These are phyloP conservation scores for Nakazawaea populi DNA, from an alignment of 805 yeast species.

Conservation along the genomic window DNA sequence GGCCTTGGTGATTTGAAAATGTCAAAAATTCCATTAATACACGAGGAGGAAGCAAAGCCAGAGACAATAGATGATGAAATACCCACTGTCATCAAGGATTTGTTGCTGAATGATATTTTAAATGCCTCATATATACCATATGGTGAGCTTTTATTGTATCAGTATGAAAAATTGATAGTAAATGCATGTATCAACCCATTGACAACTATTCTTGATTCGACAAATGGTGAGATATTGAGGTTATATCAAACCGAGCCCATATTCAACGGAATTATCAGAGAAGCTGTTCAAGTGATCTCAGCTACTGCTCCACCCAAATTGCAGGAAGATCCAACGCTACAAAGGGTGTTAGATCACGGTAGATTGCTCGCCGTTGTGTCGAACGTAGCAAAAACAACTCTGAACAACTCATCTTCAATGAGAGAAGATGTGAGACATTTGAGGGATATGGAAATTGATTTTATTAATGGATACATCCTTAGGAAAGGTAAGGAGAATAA, in stretches of 20 bases:
- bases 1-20: constrained; percentile 62
- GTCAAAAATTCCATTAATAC: constrained; percentile 36
- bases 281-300: constrained; percentile 36
- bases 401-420: constrained; percentile 63
- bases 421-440: constrained; percentile 54
- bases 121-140: constrained; percentile 28
- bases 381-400: constrained; percentile 32
- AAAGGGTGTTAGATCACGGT: constrained; percentile 19
- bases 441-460: constrained; percentile 70
- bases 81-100: constrained; percentile 16
- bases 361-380: constrained; percentile 29
- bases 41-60: constrained; percentile 21
- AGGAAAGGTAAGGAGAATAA: constrained; percentile 42
- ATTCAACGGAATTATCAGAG: constrained; percentile 39
- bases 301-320: constrained; percentile 19
- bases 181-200: constrained; percentile 83
- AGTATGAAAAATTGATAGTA: constrained; percentile 69
- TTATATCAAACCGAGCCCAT: constrained; percentile 28
- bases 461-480: constrained; percentile 76
- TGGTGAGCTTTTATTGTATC: constrained; percentile 44
- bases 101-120: constrained; percentile 22
- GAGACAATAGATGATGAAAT: not conserved
- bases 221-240: constrained; percentile 66
- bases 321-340: constrained; percentile 5
- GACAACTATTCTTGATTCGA: constrained; percentile 70